Conservation (phyloP, 1,284 basidiomycete genomes). For the Apiotrichum mycotoxinovorans region DNA sequence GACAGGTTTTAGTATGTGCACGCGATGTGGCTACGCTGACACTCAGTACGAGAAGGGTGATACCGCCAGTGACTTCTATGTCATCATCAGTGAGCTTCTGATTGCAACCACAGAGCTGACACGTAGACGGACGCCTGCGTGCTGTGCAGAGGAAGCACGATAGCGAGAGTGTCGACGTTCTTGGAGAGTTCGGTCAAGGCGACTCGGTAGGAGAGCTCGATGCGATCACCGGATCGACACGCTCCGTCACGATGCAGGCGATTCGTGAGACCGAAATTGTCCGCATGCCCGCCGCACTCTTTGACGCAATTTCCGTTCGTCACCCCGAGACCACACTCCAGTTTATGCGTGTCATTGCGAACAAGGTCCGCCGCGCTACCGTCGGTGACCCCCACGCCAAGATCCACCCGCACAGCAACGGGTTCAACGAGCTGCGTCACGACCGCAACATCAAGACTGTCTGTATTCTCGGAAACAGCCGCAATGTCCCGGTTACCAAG, state of each 20-base stretch:
- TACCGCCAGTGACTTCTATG: conserved; percentile 88
- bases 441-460: conserved; percentile 76
- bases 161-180: conserved; percentile 65
- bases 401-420: conserved; percentile 9
- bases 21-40: conserved; percentile 37
- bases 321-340: conserved; percentile 95
- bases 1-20: conserved; percentile 53
- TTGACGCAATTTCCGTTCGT: conserved; percentile 89
- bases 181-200: conserved; percentile 91
- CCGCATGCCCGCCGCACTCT: conserved; percentile 92
- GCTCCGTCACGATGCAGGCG: conserved; percentile 89
- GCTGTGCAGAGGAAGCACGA: conserved; percentile 64
- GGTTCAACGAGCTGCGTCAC: conserved; percentile 59
- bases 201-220: conserved; percentile 75
- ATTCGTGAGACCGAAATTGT: conserved; percentile 99
- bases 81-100: conserved; percentile 68
- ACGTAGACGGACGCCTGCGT: conserved; percentile 73
- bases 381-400: conserved; percentile 49
- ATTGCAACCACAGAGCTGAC: not conserved
- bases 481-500: conserved; percentile 76
- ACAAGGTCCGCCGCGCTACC: conserved; percentile 79
- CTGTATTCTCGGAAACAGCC: conserved; percentile 55
- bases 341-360: conserved; percentile 90
- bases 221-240: conserved; percentile 86
- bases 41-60: conserved; percentile 90